Conservation (phyloP, 305 asterid genomes). For the Rubia peregrina region DNA sequence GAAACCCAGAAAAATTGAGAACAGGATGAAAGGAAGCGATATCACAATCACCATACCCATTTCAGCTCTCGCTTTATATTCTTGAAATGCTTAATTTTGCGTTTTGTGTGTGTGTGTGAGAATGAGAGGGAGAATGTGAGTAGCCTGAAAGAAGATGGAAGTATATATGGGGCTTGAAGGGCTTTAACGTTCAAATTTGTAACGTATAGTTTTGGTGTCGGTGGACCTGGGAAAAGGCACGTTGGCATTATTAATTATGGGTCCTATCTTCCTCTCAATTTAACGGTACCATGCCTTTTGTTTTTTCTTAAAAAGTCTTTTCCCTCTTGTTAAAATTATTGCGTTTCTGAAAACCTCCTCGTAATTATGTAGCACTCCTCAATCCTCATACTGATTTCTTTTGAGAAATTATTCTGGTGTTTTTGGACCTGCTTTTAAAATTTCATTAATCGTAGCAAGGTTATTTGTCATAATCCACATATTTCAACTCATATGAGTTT, state of each 20-base stretch:
- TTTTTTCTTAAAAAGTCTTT: too few species aligned
- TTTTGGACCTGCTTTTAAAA: too few species aligned
- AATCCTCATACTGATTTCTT: too few species aligned
- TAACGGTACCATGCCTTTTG: neutral
- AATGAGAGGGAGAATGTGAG: neutral
- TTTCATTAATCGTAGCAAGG: too few species aligned
- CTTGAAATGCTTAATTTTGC: neutral
- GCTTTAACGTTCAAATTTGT: conserved; percentile 7
- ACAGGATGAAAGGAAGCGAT: conserved; percentile 34
- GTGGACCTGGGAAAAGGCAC: neutral
- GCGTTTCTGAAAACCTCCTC: too few species aligned
- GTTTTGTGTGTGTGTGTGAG: neutral
- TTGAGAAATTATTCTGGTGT: too few species aligned
- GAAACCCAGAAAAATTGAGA: conserved; percentile 32
- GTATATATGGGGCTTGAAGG: too few species aligned
- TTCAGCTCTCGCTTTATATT: neutral
- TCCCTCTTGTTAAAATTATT: too few species aligned
- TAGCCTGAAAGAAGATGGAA: neutral
- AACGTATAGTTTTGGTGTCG: conserved; percentile 3
- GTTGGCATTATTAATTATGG: neutral
- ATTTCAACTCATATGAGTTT: too few species aligned
- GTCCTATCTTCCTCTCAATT: neutral
- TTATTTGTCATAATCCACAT: too few species aligned
- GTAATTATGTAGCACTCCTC: too few species aligned
- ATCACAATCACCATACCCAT: conserved; percentile 44